Conservation (phyloP, 2,329 filamentous ascomycete species). For the Lasiodiplodia citricola region DNA sequence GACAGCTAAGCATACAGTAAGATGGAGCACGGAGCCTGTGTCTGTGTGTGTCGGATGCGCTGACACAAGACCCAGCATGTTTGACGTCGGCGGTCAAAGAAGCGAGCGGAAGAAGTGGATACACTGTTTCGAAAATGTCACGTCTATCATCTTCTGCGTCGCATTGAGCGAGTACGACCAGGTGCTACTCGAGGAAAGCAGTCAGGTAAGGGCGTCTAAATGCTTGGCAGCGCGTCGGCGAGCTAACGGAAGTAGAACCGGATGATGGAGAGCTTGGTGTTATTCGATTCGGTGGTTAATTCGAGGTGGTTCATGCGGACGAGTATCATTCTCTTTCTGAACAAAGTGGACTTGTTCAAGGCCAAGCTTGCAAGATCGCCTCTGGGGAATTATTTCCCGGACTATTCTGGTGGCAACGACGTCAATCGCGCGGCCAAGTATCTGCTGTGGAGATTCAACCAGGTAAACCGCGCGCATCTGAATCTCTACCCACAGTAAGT, state of each 20-base stretch:
- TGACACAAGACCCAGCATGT: constrained; percentile 73
- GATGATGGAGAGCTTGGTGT: constrained; percentile 97
- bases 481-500: constrained; percentile 97
- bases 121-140: constrained; percentile 99
- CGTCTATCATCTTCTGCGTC: constrained; percentile 99
- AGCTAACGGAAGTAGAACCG: constrained; percentile 71
- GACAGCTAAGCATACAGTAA: constrained; percentile 97
- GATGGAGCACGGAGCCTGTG: constrained; percentile 48
- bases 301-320: constrained; percentile 99
- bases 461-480: constrained; percentile 94
- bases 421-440: constrained; percentile 99
- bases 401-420: constrained; percentile 97
- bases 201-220: constrained; percentile 70
- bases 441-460: constrained; percentile 96
- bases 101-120: constrained; percentile 99
- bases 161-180: constrained; percentile 98
- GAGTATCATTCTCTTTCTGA: constrained; percentile 97
- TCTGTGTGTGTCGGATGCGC: constrained; percentile 30
- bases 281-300: constrained; percentile 98
- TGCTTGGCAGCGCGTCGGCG: neutral
- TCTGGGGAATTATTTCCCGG: constrained; percentile 92
- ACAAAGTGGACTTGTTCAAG: constrained; percentile 98
- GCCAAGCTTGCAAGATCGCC: constrained; percentile 90
- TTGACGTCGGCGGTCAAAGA: constrained; percentile 95
- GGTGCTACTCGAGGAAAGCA: constrained; percentile 93